These are phyloP conservation scores for Yarrowia yakushimensis DNA, from an alignment of 805 yeast genomes.

Conservation along the genomic window DNA sequence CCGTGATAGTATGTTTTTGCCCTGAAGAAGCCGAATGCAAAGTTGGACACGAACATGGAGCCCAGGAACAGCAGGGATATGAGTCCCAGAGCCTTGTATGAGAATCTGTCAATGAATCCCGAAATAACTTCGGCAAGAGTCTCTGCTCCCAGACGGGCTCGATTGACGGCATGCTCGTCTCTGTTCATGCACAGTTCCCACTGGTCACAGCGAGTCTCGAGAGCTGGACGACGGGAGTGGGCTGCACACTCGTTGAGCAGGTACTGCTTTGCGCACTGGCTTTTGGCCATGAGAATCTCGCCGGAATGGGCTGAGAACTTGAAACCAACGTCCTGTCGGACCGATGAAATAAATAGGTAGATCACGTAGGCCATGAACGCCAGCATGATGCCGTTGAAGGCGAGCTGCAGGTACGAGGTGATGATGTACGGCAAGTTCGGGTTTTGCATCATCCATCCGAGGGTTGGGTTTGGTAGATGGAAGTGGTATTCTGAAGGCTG, in stretches of 20 bases:
- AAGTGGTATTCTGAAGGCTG: not conserved
- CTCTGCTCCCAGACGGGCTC: constrained; percentile 68
- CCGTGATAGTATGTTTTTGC: constrained; percentile 27
- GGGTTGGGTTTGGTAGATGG: constrained; percentile 13
- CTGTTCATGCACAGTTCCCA: constrained; percentile 80
- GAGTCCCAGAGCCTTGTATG: constrained; percentile 36
- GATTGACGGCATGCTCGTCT: constrained; percentile 61
- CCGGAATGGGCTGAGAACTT: constrained; percentile 57
- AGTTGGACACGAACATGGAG: constrained; percentile 29
- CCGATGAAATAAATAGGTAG: constrained; percentile 47
- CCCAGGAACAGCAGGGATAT: constrained; percentile 15
- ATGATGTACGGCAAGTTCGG: constrained; percentile 49
- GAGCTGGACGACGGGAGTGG: constrained; percentile 64
- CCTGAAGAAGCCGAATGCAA: constrained; percentile 32
- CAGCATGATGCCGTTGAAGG: constrained; percentile 52
- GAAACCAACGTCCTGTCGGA: constrained; percentile 62
- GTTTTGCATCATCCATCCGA: constrained; percentile 23
- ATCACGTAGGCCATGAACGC: constrained; percentile 48
- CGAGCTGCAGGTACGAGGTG: constrained; percentile 61
- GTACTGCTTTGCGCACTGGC: constrained; percentile 64
- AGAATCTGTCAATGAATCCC: constrained; percentile 65
- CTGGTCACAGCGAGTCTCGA: constrained; percentile 61
- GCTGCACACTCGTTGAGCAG: constrained; percentile 60
- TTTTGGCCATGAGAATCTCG: constrained; percentile 56
- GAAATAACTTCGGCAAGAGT: constrained; percentile 75